A percentile compares a stretch with the other conserved stretches of the same genome.
phyloP scores from a whole-genome alignment of 1,284 basidiomycete species.

The Microbotryum intermedium region DNA sequence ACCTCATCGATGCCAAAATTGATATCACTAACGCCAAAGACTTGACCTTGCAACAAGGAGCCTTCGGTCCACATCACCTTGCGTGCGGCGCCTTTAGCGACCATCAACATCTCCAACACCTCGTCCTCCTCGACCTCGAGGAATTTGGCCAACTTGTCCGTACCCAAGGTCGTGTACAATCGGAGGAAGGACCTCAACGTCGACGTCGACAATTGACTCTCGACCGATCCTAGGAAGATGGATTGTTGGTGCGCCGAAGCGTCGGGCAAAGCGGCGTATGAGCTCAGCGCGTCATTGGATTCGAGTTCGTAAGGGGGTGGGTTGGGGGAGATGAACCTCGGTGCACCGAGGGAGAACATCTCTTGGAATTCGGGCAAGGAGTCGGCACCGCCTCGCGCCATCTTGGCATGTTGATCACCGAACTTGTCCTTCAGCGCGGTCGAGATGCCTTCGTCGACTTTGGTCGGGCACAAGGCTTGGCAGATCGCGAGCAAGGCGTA shows the following conservation, averaged over 20 bases:
- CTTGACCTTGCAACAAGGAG: slow-evolving; percentile 68
- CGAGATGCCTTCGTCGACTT: slow-evolving; percentile 85
- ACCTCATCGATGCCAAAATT: slow-evolving; percentile 93
- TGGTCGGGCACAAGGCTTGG: slow-evolving; percentile 78
- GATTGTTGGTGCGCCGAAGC: slow-evolving; percentile 73
- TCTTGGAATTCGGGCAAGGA: slow-evolving; percentile 81
- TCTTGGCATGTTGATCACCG: slow-evolving; percentile 78
- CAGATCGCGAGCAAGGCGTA: slow-evolving; percentile 91
- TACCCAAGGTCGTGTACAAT: slow-evolving; percentile 86
- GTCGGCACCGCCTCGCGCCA: slow-evolving; percentile 68
- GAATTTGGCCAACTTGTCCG: slow-evolving; percentile 84
- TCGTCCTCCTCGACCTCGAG: slow-evolving; percentile 79
- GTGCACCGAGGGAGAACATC: slow-evolving; percentile 87
- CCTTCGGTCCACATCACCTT: slow-evolving; percentile 56
- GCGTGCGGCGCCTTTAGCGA: slow-evolving; percentile 69
- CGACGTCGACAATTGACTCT: slow-evolving; percentile 65
- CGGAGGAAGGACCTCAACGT: slow-evolving; percentile 87
- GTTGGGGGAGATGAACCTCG: slow-evolving; percentile 92
- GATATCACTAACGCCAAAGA: slow-evolving; percentile 81
- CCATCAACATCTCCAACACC: slow-evolving; percentile 93
- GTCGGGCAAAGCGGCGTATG: slow-evolving; percentile 47
- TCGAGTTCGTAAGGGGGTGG: slow-evolving; percentile 76
- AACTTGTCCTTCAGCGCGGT: slow-evolving; percentile 88
- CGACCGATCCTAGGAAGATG: slow-evolving; percentile 72
- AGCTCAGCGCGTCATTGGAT: slow-evolving; percentile 44